Percentiles rank a stretch among this genome's conserved stretches.
Conservation (phyloP, 2,329 filamentous ascomycete genomes). For the Neopestalotiopsis sp. region DNA sequence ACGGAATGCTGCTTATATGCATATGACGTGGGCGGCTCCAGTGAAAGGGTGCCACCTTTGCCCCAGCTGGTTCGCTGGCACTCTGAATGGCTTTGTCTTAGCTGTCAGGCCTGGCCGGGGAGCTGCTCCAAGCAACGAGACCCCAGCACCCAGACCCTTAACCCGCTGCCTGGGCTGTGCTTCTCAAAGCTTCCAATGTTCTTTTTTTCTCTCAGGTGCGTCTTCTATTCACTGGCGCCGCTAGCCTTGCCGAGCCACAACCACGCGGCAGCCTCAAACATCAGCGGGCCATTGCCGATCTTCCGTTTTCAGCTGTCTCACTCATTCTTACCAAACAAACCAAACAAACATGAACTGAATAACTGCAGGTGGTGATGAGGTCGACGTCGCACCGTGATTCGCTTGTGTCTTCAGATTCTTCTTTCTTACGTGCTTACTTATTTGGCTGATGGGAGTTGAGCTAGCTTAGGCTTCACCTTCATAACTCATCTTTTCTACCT, state of each 20-base stretch:
- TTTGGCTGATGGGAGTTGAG: not conserved
- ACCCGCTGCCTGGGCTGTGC: not conserved
- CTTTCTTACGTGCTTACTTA: not conserved
- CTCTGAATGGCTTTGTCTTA: not conserved
- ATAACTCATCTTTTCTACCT: not conserved
- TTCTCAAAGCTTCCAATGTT: not conserved
- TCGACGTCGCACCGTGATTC: not conserved
- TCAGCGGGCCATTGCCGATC: not conserved
- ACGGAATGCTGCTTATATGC: not conserved
- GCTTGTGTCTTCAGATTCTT: not conserved
- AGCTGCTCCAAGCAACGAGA: not conserved
- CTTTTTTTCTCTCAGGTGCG: not conserved
- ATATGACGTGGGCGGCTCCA: constrained; percentile 4
- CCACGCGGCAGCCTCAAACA: not conserved
- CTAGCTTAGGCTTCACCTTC: not conserved
- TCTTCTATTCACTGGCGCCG: not conserved
- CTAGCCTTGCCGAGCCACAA: not conserved
- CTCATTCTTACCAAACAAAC: not conserved
- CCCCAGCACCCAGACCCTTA: not conserved
- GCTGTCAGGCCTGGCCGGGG: not conserved
- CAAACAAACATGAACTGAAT: not conserved
- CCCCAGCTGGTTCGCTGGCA: not conserved
- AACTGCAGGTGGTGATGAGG: not conserved
- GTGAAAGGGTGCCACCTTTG: not conserved
- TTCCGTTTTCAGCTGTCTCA: constrained; percentile 1